Evolutionary conservation across 345 rosid genomes (phyloP).

Genomic region (Dipteronia sinensis): DNA sequence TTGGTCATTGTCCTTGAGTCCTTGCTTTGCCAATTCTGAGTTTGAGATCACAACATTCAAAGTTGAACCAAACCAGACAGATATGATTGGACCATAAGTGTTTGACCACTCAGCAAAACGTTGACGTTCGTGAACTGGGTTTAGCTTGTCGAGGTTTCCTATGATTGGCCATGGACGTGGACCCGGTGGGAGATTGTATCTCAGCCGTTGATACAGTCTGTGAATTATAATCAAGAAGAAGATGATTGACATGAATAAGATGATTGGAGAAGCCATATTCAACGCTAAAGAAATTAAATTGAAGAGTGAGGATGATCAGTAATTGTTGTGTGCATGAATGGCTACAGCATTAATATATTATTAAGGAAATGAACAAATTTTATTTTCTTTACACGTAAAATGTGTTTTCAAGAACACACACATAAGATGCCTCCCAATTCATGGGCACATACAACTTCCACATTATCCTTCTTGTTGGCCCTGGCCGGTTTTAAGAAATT

Average conservation of each 20-base stretch:
- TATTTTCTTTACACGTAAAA: neutral
- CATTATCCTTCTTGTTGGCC: neutral
- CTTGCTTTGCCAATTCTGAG: conserved; percentile 41
- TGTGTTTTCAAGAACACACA: neutral
- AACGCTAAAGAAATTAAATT: neutral
- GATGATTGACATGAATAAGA: neutral
- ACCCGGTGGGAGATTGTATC: conserved; percentile 34
- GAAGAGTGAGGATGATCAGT: neutral
- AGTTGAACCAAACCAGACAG: conserved; percentile 41
- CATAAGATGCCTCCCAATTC: neutral
- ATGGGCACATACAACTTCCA: neutral
- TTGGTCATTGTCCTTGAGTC: conserved; percentile 42
- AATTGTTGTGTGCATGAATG: neutral
- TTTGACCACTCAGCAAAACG: conserved; percentile 39
- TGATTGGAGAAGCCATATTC: neutral
- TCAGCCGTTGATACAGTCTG: neutral
- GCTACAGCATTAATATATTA: neutral
- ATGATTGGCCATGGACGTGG: conserved; percentile 36
- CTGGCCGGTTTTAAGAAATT: neutral
- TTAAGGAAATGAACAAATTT: neutral
- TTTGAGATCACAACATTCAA: conserved; percentile 36
- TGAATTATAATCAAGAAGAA: neutral
- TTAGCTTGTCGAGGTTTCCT: conserved; percentile 42
- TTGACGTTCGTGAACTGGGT: conserved; percentile 26
- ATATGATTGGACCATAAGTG: conserved; percentile 42